phyloP scores from a whole-genome alignment of 2,329 filamentous ascomycete genomes.

The Monosporascus cannonballus region DNA sequence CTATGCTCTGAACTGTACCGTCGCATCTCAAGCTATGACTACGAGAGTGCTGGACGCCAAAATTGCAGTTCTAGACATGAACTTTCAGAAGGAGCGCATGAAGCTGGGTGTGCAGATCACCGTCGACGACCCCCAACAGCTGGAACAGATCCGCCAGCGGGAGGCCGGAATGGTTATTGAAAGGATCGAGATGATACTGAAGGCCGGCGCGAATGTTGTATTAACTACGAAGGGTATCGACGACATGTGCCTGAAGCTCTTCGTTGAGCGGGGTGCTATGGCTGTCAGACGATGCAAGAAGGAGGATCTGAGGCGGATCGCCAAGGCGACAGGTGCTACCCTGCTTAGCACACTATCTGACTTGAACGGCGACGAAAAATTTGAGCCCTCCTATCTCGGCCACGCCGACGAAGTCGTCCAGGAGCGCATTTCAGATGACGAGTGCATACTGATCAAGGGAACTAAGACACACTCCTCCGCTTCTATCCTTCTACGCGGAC shows the following conservation, averaged over 20 bases:
- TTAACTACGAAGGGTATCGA: slow-evolving; percentile 98
- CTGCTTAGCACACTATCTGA: slow-evolving; percentile 91
- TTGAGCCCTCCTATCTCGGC: slow-evolving; percentile 83
- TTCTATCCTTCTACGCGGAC: slow-evolving; percentile 89
- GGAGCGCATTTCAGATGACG: slow-evolving; percentile 96
- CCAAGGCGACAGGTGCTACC: slow-evolving; percentile 90
- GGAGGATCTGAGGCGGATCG: slow-evolving; percentile 93
- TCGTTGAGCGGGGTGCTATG: slow-evolving; percentile 93
- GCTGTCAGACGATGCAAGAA: slow-evolving; percentile 96
- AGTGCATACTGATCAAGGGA: slow-evolving; percentile 94
- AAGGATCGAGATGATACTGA: slow-evolving; percentile 93
- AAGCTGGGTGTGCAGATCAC: slow-evolving; percentile 98
- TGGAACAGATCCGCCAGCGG: slow-evolving; percentile 92
- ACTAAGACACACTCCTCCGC: slow-evolving; percentile 92
- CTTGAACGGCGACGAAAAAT: slow-evolving; percentile 94
- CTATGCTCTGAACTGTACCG: slow-evolving; percentile 97
- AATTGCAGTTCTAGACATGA: slow-evolving; percentile 96
- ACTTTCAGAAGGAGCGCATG: slow-evolving; percentile 98
- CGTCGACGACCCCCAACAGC: slow-evolving; percentile 91
- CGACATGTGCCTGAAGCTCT: slow-evolving; percentile 88
- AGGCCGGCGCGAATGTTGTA: slow-evolving; percentile 92
- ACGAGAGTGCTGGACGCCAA: slow-evolving; percentile 89
- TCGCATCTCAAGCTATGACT: slow-evolving; percentile 96
- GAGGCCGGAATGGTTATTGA: slow-evolving; percentile 93
- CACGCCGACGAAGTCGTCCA: slow-evolving; percentile 95